These are phyloP conservation scores for Tothia fuscella DNA, from an alignment of 2,329 filamentous ascomycete species.

Conservation along the genomic window DNA sequence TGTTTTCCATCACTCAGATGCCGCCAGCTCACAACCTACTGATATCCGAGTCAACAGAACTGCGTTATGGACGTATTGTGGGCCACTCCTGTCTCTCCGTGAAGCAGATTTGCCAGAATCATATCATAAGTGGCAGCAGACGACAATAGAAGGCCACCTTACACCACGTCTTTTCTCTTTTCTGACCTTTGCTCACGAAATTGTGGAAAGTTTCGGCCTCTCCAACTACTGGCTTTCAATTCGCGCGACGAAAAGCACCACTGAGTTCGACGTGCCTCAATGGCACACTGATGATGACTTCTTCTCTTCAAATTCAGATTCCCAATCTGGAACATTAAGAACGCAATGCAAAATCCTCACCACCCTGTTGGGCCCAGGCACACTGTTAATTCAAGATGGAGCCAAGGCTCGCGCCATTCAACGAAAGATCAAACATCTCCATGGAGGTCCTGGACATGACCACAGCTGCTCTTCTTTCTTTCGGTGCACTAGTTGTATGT, in stretches of 20 bases:
- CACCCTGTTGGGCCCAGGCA: constrained; percentile 35
- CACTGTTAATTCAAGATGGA: constrained; percentile 29
- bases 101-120: constrained; percentile 15
- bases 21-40: too few species aligned
- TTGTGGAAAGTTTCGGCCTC: constrained; percentile 26
- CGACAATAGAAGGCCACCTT: constrained; percentile 26
- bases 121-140: constrained; percentile 26
- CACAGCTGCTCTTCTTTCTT: constrained; percentile 31
- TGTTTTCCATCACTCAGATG: too few species aligned
- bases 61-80: constrained; percentile 18
- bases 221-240: constrained; percentile 38
- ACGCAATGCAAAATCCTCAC: constrained; percentile 37
- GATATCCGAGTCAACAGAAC: too few species aligned
- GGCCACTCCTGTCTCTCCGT: constrained; percentile 14
- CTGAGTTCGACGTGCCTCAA: constrained; percentile 33
- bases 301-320: constrained; percentile 18
- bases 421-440: constrained; percentile 17
- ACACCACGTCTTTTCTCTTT: constrained; percentile 28
- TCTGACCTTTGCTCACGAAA: constrained; percentile 26
- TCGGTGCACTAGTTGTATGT: constrained; percentile 33
- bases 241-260: constrained; percentile 32
- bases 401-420: constrained; percentile 24
- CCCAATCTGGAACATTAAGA: constrained; percentile 3
- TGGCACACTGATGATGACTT: constrained; percentile 42
- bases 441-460: constrained; percentile 17